Base-by-base conservation (phyloP, 2,329 filamentous ascomycete species). In the Xylariaceae sp. region DNA sequence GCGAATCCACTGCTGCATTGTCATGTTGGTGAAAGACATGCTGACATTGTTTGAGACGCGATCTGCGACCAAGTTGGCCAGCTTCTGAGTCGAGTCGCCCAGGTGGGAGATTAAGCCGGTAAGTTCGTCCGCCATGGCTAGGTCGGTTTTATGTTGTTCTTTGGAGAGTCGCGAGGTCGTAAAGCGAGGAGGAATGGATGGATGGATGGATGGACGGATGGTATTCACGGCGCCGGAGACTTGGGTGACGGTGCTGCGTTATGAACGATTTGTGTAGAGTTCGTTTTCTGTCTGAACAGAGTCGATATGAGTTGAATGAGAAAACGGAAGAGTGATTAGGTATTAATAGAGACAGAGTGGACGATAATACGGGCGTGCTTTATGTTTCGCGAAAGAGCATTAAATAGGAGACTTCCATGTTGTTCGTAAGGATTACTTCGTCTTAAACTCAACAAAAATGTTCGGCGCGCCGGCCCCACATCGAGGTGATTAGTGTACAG, bases 1-100 rank as follows among this genome's bases (percentile, higher is more conserved):
- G 52, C 90, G 88, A 67, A 94, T 80, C 78, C 81, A 85, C 48
- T 80, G 76, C 66, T 83, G 74, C 9, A 72, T 68, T 1, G 78
- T 76, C 77, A 86, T 80, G 62, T 74, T 75, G 62, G 74, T 73
- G 64, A 87, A 77, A 23, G 79, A 77, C 37, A 74, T 69, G 56
- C 73, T 68, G 15, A 85, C 56, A 70, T 86, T 86, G 72, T 74
- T 80, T 57, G 71, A 65, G 62, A 79, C 68, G 67, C 76, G 75
- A 53, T 73, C 65, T 44, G 61, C 62, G 23, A 73, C 55, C 30
- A 73, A 60, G 17, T 57, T 62, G 63, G 64, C 62, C n/a, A 73
- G 64, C 56, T 71, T 61, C 45, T 61, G 64, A 23, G 69, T 23
- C 23, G 69, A 67, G 39, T 72, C 70, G 53, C 67, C 66, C 50